Evolutionary conservation across 345 rosid genomes (phyloP).

Genomic region (Reutealis trisperma): DNA sequence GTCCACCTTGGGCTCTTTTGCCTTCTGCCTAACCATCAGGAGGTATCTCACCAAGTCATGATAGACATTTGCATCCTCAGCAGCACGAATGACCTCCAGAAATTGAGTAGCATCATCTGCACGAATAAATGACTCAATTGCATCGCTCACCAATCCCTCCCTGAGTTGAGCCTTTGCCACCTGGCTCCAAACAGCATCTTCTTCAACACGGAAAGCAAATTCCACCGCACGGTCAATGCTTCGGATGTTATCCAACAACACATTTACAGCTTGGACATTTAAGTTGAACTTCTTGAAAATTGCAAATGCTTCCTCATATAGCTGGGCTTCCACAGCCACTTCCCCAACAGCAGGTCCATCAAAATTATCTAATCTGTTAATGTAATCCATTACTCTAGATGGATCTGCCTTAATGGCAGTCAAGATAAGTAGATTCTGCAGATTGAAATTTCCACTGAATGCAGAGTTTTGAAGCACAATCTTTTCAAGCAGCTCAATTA

Average conservation of each 20-base stretch:
- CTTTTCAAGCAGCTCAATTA: slow-evolving; percentile 89
- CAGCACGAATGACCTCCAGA: slow-evolving; percentile 71
- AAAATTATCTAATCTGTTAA: slow-evolving; percentile 91
- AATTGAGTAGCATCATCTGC: slow-evolving; percentile 89
- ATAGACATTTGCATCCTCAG: slow-evolving; percentile 78
- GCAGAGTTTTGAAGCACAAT: slow-evolving; percentile 97
- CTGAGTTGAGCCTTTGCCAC: slow-evolving; percentile 92
- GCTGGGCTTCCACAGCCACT: slow-evolving; percentile 89
- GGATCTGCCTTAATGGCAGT: slow-evolving; percentile 98
- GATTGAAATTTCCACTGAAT: slow-evolving; percentile 94
- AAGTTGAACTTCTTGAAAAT: slow-evolving; percentile 84
- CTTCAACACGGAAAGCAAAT: slow-evolving; percentile 97
- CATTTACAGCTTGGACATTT: slow-evolving; percentile 74
- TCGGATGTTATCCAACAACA: slow-evolving; percentile 61
- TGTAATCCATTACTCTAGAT: slow-evolving; percentile 94
- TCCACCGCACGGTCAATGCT: slow-evolving; percentile 90
- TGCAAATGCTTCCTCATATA: slow-evolving; percentile 84
- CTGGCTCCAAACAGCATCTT: slow-evolving; percentile 97
- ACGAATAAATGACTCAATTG: slow-evolving; percentile 92
- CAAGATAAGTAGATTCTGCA: slow-evolving; percentile 94
- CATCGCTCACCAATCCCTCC: slow-evolving; percentile 96
- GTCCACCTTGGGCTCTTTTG: slow-evolving; percentile 92
- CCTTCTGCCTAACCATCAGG: slow-evolving; percentile 95
- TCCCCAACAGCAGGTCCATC: slow-evolving; percentile 99
- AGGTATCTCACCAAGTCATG: slow-evolving; percentile 95